Evolutionary conservation across 148 eudicot genomes (phyloP), one percentile per base, ranked within the genome.

Genomic region (Vaccinium darrowii): DNA sequence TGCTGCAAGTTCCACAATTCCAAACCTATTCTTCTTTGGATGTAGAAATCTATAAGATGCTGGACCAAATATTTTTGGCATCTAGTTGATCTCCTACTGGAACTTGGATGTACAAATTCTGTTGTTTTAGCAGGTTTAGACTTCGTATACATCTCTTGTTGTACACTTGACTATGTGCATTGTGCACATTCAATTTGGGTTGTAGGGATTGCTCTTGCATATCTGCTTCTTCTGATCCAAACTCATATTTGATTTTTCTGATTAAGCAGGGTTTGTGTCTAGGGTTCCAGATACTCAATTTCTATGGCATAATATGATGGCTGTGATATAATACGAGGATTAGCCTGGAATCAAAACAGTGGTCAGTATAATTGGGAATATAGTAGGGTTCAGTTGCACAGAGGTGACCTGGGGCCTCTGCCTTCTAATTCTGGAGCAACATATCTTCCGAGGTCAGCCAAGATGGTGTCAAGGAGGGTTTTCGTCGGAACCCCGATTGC

Each of bases 221-320:
- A 67, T 65, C 49, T 49, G 16, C 77, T 53, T 9, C 27, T 33
- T 51, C 36, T 49, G 60, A 43, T 25, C 36, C 39, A 65, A 43
- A 81, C 23, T 63, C 27, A 4, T 49, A 49, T 65, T 47, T 63
- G 50, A 14, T 49, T 65, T 81, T 65, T 36, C 76, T 49, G 76
- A 65, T 15, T 47, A 50, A 63, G 21, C 60, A 25, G 43, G 47
- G 58, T 82, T 8, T 49, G 43, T 82, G 84, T 21, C 62, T 51
- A 16, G 60, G 25, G 30, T 69, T 15, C 33, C 15, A 23, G 76
- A 51, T 76, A 82, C 58, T 65, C 74, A 82, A 25, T 82, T 58
- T 8, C 60, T 4, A 51, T 67, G 47, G 3, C 19, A 47, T 36
- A 21, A 81, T 36, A 60, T 19, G 65, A 19, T 18, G 65, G 65